These are phyloP conservation scores for Trametes maxima DNA, from an alignment of 768 basidiomycete genomes.

Conservation along the genomic window DNA sequence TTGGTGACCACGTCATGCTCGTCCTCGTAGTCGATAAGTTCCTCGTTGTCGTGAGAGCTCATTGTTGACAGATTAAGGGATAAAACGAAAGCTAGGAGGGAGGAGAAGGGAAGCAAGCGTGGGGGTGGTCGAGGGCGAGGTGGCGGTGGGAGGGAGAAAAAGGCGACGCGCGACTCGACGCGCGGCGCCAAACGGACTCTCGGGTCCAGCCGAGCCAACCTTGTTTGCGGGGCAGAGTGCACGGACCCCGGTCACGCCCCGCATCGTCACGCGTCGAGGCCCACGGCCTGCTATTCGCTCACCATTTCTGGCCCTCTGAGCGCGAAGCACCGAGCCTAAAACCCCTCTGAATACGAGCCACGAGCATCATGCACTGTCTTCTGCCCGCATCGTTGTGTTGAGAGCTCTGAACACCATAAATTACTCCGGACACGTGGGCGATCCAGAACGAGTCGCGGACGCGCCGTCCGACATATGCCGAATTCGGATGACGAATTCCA, in stretches of 20 bases:
- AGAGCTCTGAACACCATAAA: background rate
- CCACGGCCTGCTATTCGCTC: background rate
- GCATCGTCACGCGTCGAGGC: constrained; percentile 4
- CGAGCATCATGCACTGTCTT: constrained; percentile 5
- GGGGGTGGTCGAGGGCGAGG: constrained; percentile 22
- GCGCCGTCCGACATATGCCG: constrained; percentile 9
- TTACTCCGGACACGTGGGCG: background rate
- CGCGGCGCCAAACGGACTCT: constrained; percentile 21
- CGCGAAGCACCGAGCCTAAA: background rate
- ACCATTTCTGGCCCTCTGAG: background rate
- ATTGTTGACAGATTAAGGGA: constrained; percentile 43
- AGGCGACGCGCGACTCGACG: constrained; percentile 25
- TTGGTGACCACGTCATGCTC: constrained; percentile 78
- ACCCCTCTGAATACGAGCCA: background rate
- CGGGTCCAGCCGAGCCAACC: constrained; percentile 11
- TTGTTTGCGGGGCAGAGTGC: constrained; percentile 11
- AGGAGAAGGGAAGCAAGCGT: constrained; percentile 28
- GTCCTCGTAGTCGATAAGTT: constrained; percentile 94
- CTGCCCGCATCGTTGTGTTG: background rate
- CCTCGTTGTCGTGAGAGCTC: constrained; percentile 86
- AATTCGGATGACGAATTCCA: constrained; percentile 11
- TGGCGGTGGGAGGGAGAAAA: constrained; percentile 32
- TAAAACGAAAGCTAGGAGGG: constrained; percentile 34
- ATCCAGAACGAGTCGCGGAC: constrained; percentile 7
- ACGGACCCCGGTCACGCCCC: constrained; percentile 23